Percentiles rank a stretch among this genome's conserved stretches.
Conservation (phyloP, 192 early-diverging fungal genomes). For the Rhizophagus prolifer region DNA sequence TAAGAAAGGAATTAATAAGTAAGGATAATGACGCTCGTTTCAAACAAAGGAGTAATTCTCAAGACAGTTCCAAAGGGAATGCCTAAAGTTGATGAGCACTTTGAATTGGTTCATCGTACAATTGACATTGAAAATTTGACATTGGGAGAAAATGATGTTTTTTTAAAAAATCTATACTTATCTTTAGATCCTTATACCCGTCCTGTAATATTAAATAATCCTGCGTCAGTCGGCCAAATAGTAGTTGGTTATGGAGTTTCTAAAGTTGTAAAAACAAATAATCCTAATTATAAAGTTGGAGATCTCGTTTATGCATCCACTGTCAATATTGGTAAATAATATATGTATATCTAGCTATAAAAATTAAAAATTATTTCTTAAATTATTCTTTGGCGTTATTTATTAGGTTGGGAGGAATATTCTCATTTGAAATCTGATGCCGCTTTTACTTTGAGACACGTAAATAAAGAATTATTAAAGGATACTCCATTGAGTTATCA, state of each 20-base stretch:
- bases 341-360: too few relatives aligned
- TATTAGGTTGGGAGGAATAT: constrained; percentile 39
- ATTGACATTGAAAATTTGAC: constrained; percentile 45
- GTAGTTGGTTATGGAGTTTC: constrained; percentile 61
- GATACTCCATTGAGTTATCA: constrained; percentile 12
- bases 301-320: constrained; percentile 59
- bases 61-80: background rate
- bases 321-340: constrained; percentile 50
- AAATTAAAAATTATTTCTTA: too few relatives aligned
- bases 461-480: constrained; percentile 72
- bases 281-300: constrained; percentile 54
- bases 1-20: too few relatives aligned
- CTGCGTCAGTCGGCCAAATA: constrained; percentile 55
- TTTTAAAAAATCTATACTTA: constrained; percentile 62
- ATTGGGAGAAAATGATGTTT: constrained; percentile 45
- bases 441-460: constrained; percentile 57
- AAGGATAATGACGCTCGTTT: constrained; percentile 6
- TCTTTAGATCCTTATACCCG: constrained; percentile 80
- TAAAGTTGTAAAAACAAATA: constrained; percentile 65
- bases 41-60: background rate
- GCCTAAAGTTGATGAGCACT: background rate
- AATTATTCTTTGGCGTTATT: background rate
- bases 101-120: constrained; percentile 20
- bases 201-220: constrained; percentile 25
- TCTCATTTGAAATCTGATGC: constrained; percentile 45